Conservation (phyloP, 768 basidiomycete species). For the Suillus sp. region DNA sequence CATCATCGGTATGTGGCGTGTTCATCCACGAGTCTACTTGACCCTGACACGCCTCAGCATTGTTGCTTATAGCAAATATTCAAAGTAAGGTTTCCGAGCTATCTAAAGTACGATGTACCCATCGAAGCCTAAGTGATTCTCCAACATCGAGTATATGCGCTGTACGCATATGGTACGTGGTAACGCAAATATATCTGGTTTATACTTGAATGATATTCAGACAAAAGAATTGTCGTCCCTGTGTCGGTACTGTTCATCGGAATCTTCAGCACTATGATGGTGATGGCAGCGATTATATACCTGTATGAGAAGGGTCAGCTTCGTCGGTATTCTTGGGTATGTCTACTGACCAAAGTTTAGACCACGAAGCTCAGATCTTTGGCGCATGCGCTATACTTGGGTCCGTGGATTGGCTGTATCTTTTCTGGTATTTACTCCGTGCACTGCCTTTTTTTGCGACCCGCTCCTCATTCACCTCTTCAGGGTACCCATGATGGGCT, state of each 20-base stretch:
- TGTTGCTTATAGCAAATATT: slow-evolving; percentile 10
- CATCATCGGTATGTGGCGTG: neutral
- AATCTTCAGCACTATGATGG: slow-evolving; percentile 8
- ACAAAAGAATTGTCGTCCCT: slow-evolving; percentile 10
- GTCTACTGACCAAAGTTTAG: neutral
- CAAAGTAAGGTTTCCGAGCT: slow-evolving; percentile 5
- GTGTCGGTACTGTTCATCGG: slow-evolving; percentile 1
- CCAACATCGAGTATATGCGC: slow-evolving; percentile 7
- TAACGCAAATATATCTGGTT: no score
- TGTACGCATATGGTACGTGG: slow-evolving; percentile 11
- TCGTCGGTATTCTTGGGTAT: neutral
- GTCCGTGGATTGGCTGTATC: slow-evolving; percentile 11
- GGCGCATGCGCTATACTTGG: slow-evolving; percentile 2
- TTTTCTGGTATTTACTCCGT: slow-evolving; percentile 11
- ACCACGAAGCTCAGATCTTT: slow-evolving; percentile 6
- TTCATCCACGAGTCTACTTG: neutral
- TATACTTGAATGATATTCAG: neutral
- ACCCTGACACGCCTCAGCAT: neutral
- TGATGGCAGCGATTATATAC: slow-evolving; percentile 7
- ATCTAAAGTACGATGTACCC: neutral
- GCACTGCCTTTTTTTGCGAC: no score
- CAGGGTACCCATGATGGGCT: slow-evolving; percentile 13
- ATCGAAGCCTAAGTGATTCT: slow-evolving; percentile 12
- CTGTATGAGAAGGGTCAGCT: slow-evolving; percentile 8
- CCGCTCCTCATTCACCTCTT: neutral